Evolutionary conservation across 768 basidiomycete species (phyloP).

Genomic region (Xerocomellus chrysenteron): DNA sequence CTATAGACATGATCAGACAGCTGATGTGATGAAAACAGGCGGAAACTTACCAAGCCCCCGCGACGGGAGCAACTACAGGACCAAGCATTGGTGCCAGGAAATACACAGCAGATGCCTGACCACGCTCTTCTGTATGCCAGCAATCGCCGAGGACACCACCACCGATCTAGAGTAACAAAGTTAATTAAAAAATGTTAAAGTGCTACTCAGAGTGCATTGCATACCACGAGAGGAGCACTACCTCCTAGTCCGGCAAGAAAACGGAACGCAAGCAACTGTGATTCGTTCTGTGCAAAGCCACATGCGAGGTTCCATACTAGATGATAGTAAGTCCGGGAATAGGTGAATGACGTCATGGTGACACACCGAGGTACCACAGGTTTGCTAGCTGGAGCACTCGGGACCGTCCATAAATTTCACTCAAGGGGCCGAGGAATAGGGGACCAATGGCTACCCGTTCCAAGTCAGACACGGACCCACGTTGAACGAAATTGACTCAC

Average conservation of each 20-base stretch:
- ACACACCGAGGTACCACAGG: constrained; percentile 59
- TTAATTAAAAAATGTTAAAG: neutral
- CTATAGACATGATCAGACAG: constrained; percentile 18
- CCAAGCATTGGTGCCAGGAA: constrained; percentile 66
- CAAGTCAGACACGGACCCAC: neutral
- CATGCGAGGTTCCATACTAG: constrained; percentile 62
- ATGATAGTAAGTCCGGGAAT: neutral
- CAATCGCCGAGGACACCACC: constrained; percentile 65
- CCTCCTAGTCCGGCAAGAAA: constrained; percentile 72
- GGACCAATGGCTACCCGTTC: constrained; percentile 28
- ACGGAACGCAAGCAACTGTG: constrained; percentile 66
- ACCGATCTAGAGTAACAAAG: constrained; percentile 42
- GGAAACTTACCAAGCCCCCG: constrained; percentile 52
- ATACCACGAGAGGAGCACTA: constrained; percentile 59
- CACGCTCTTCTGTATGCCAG: constrained; percentile 60
- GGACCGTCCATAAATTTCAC: constrained; percentile 70
- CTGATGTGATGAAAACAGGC: neutral
- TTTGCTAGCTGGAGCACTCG: constrained; percentile 61
- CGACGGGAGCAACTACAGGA: constrained; percentile 61
- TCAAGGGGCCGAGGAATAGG: constrained; percentile 55
- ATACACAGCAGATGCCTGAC: constrained; percentile 62
- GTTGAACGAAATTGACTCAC: constrained; percentile 32
- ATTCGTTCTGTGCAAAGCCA: constrained; percentile 58
- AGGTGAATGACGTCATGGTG: neutral
- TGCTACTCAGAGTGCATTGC: neutral